These are phyloP conservation scores for Saraca asoca DNA, from an alignment of 331 rosid genomes.

Conservation along the genomic window DNA sequence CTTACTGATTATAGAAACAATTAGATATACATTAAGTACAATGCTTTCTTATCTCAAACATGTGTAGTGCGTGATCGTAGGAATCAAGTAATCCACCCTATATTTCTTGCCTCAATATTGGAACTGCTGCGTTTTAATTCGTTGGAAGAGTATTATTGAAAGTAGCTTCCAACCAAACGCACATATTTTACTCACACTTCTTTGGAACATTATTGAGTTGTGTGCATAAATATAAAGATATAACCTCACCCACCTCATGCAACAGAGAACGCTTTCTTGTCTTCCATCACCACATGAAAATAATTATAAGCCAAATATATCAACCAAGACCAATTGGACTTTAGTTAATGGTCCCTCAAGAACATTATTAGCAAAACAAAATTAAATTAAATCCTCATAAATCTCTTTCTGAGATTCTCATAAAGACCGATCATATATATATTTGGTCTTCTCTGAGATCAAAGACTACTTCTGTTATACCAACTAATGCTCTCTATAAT, in stretches of 20 bases:
- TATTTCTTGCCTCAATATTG: neutral
- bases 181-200: slow-evolving; percentile 31
- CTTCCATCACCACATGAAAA: no score
- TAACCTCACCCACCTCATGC: no score
- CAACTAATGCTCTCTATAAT: slow-evolving; percentile 14
- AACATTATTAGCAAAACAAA: neutral
- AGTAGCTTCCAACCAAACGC: slow-evolving; percentile 13
- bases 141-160: slow-evolving; percentile 10
- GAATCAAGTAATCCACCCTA: slow-evolving; percentile 9
- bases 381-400: neutral
- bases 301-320: no score
- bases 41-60: neutral
- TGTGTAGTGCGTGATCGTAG: neutral
- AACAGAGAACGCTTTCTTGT: no score
- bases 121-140: slow-evolving; percentile 2
- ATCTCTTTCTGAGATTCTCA: slow-evolving; percentile 35
- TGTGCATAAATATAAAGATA: neutral
- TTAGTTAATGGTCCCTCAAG: slow-evolving; percentile 34
- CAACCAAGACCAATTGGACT: neutral
- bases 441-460: slow-evolving; percentile 20
- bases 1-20: neutral
- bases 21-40: neutral
- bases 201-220: slow-evolving; percentile 28
- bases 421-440: slow-evolving; percentile 17
- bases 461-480: slow-evolving; percentile 27